Evolutionary conservation across 768 basidiomycete genomes (phyloP).

Genomic region (Galerina marginata): DNA sequence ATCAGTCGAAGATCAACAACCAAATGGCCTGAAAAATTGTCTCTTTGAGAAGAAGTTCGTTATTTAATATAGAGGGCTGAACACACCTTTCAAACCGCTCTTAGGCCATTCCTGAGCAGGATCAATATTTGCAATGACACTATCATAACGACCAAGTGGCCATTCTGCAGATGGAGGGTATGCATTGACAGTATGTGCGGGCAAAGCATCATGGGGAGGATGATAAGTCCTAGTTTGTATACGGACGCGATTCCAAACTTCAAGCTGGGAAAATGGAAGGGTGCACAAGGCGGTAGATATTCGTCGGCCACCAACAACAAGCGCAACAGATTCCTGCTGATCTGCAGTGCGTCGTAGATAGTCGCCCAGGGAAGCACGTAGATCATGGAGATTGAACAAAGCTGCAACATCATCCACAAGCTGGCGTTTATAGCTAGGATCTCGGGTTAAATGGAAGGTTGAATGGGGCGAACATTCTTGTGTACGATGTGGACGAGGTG

Average conservation of each 20-base stretch:
- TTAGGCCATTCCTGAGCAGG: constrained; percentile 16
- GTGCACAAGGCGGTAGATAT: not conserved
- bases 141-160: constrained; percentile 26
- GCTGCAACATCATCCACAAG: too few species aligned
- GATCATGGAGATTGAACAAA: too few species aligned
- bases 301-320: constrained; percentile 15
- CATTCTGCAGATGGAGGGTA: constrained; percentile 20
- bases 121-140: constrained; percentile 25
- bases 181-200: constrained; percentile 27
- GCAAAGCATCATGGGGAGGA: constrained; percentile 19
- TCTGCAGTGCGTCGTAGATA: too few species aligned
- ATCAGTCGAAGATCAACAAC: constrained; percentile 16
- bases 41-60: not conserved
- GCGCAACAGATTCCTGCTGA: not conserved
- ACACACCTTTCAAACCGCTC: constrained; percentile 25
- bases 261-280: constrained; percentile 27
- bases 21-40: constrained; percentile 16
- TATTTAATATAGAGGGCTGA: not conserved
- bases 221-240: constrained; percentile 32
- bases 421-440: too few species aligned
- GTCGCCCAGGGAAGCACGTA: too few species aligned
- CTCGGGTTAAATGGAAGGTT: too few species aligned
- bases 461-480: too few species aligned
- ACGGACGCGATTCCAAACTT: constrained; percentile 32
- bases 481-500: too few species aligned